Conservation (phyloP, 2,329 filamentous ascomycete genomes). For the Aspergillus quadricinctus region DNA sequence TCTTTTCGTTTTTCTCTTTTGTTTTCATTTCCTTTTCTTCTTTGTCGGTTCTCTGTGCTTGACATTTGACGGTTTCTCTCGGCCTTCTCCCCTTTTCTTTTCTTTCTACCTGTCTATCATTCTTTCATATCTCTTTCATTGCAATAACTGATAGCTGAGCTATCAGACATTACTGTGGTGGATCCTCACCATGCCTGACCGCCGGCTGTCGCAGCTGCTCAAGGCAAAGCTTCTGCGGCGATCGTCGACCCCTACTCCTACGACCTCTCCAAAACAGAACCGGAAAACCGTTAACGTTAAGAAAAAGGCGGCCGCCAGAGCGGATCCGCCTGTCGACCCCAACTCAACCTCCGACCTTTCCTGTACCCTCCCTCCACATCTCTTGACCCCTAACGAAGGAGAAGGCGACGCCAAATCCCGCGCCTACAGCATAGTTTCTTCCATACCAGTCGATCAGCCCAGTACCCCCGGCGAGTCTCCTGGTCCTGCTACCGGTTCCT, state of each 20-base stretch:
- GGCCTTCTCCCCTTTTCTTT: not conserved
- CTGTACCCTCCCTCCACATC: conserved; percentile 14
- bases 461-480: conserved; percentile 14
- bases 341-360: conserved; percentile 6
- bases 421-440: conserved; percentile 22
- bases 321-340: conserved; percentile 15
- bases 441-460: conserved; percentile 14
- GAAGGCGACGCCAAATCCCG: conserved; percentile 16
- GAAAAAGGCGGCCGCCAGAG: conserved; percentile 21
- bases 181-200: conserved; percentile 26
- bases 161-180: not conserved
- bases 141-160: not conserved
- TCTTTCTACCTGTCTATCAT: not conserved
- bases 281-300: not conserved
- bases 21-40: not conserved
- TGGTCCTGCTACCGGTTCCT: conserved; percentile 8
- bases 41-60: not conserved
- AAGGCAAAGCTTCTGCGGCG: conserved; percentile 36
- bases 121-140: not conserved
- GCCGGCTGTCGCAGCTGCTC: conserved; percentile 30
- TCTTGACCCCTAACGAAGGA: conserved; percentile 15
- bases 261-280: not conserved
- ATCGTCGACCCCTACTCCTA: conserved; percentile 23
- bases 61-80: not conserved
- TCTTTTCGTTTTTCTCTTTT: conserved; percentile 1